These are phyloP conservation scores for Aphanomyces cochlioides DNA, from an alignment of 352 stramenopile genomes.

Conservation along the genomic window DNA sequence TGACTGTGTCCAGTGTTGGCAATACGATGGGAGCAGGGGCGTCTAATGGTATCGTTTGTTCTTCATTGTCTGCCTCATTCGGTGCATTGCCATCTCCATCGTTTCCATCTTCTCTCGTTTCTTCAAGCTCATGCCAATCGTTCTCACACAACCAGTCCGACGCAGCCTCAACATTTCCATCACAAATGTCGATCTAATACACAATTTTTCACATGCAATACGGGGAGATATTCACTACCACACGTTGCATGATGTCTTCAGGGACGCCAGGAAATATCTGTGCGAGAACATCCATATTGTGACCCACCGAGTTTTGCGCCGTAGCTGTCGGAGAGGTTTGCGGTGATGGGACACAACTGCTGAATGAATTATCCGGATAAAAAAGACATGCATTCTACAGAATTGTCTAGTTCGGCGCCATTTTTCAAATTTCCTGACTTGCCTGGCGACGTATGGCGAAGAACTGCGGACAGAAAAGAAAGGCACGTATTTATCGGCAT, in stretches of 20 bases:
- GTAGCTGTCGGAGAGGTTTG: not conserved
- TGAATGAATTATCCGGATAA: no score
- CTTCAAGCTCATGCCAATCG: constrained; percentile 46
- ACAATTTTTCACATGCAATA: constrained; percentile 10
- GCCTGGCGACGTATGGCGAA: no score
- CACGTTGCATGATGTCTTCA: constrained; percentile 36
- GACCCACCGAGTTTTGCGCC: not conserved
- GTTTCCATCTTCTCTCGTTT: constrained; percentile 22
- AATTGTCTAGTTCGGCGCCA: no score
- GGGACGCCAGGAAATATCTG: constrained; percentile 45
- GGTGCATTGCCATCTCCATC: no score
- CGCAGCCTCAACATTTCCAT: constrained; percentile 47
- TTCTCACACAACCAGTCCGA: constrained; percentile 60
- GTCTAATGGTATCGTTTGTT: no score
- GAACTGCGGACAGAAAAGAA: no score
- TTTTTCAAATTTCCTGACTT: no score
- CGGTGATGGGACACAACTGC: no score
- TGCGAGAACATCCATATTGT: constrained; percentile 44
- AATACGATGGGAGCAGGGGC: not conserved
- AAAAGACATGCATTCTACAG: no score
- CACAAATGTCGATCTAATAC: constrained; percentile 49
- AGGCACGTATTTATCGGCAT: no score
- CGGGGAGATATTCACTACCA: constrained; percentile 33
- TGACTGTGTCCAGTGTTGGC: not conserved
- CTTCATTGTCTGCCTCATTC: no score